phyloP scores from a whole-genome alignment of 2,329 filamentous ascomycete genomes.

The Huntiella abstrusa region DNA sequence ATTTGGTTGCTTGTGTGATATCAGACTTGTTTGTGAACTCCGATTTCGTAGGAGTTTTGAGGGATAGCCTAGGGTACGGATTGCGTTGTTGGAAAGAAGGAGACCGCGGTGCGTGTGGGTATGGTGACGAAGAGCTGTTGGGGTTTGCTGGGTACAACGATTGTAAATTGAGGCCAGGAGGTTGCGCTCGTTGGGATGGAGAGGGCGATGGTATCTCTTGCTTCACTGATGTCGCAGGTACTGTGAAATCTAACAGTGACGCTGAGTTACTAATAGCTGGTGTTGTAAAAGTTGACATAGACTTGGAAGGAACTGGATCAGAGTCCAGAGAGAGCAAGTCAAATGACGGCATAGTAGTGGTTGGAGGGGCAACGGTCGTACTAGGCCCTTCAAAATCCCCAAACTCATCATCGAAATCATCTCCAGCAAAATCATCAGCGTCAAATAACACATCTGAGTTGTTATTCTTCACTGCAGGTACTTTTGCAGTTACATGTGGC shows the following conservation, averaged over 20 bases:
- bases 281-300: neutral
- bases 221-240: neutral
- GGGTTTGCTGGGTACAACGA: neutral
- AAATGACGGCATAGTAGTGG: constrained; percentile 16
- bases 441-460: constrained; percentile 47
- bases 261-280: neutral
- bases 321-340: constrained; percentile 24
- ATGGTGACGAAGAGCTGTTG: constrained; percentile 15
- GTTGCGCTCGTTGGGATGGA: neutral
- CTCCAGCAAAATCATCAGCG: constrained; percentile 33
- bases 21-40: constrained; percentile 13
- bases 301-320: constrained; percentile 11
- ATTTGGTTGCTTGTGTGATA: neutral
- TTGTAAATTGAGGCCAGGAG: neutral
- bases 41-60: constrained; percentile 24
- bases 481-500: no score
- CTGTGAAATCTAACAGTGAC: neutral
- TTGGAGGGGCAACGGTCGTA: neutral
- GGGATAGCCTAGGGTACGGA: constrained; percentile 29
- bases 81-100: constrained; percentile 35
- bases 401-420: constrained; percentile 22
- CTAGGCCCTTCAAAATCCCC: constrained; percentile 24
- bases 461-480: no score
- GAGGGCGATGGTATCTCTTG: neutral
- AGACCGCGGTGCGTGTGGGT: constrained; percentile 30